Evolutionary conservation across 305 asterid genomes (phyloP).

Genomic region (Fraxinus sp.): DNA sequence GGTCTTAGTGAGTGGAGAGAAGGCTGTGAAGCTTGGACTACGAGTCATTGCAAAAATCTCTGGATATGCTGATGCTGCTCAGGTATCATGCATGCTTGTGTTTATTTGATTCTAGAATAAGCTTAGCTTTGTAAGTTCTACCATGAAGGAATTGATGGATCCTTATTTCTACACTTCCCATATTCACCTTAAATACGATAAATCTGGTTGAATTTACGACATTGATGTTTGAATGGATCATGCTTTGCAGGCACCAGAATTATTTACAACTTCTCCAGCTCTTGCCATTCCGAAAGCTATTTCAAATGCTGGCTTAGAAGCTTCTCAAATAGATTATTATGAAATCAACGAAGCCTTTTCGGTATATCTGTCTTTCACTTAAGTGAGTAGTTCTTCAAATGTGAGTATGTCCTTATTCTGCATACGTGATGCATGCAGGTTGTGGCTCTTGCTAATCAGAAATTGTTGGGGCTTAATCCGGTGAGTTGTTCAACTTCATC

Average conservation of each 20-base stretch:
- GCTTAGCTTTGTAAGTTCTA: neutral
- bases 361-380: constrained; percentile 39
- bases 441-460: constrained; percentile 95
- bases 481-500: constrained; percentile 44
- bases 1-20: constrained; percentile 90
- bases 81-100: constrained; percentile 39
- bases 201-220: constrained; percentile 19
- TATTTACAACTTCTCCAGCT: constrained; percentile 91
- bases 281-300: constrained; percentile 96
- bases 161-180: neutral
- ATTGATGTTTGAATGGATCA: constrained; percentile 22
- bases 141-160: neutral
- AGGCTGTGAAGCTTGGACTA: constrained; percentile 72
- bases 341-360: constrained; percentile 97
- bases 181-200: constrained; percentile 5
- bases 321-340: constrained; percentile 79
- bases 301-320: constrained; percentile 74
- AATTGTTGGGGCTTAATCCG: constrained; percentile 63
- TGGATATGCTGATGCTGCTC: constrained; percentile 98
- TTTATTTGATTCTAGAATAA: neutral
- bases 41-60: constrained; percentile 76
- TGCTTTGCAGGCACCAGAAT: constrained; percentile 77
- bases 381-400: neutral
- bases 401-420: constrained; percentile 11
- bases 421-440: constrained; percentile 53